Conservation (phyloP, 78 protist species). For the Pigoraptor vietnamica region DNA sequence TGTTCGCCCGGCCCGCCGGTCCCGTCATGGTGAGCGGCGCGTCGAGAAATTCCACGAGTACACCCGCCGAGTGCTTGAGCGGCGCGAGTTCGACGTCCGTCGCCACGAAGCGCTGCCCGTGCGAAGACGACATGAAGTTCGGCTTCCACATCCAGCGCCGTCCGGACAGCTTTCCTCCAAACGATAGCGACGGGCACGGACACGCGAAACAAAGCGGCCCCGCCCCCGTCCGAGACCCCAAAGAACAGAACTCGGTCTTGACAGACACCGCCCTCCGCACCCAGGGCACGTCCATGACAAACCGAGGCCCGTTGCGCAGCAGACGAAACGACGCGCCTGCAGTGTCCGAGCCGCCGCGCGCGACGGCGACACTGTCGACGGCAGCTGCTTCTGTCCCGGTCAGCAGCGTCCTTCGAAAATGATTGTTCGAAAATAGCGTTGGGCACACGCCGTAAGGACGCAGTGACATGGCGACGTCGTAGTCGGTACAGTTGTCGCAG, state of each 20-base stretch:
- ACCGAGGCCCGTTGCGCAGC: neutral
- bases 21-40: neutral
- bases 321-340: too few species aligned
- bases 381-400: neutral
- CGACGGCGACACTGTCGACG: neutral
- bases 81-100: neutral
- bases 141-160: neutral
- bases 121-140: neutral
- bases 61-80: neutral
- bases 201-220: neutral
- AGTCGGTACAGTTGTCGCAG: neutral
- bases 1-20: neutral
- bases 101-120: neutral
- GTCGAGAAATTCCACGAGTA: neutral
- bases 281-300: neutral
- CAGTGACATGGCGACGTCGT: neutral
- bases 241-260: neutral
- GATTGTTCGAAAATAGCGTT: neutral
- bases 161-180: neutral
- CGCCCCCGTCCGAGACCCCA: neutral
- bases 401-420: neutral
- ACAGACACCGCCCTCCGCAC: neutral
- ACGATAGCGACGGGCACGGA: neutral
- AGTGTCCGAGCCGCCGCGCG: neutral
- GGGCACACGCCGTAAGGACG: neutral